These are phyloP conservation scores for Picochlorum sp. DNA, from an alignment of 139 green algal genomes.

Conservation along the genomic window DNA sequence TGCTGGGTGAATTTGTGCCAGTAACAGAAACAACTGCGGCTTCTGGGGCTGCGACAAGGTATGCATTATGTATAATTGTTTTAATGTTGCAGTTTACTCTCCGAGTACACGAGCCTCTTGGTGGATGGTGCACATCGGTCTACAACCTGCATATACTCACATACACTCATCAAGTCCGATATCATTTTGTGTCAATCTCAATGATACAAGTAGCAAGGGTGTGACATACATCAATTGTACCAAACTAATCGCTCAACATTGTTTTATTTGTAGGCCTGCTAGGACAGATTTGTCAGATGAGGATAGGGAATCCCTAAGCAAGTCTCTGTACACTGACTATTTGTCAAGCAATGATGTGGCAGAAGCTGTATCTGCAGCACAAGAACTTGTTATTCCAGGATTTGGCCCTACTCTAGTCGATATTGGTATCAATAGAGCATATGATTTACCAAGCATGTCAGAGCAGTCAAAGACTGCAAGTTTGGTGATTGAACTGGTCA, in stretches of 20 bases:
- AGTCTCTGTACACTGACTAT: conserved; percentile 42
- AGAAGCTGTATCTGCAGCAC: conserved; percentile 31
- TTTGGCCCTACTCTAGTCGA: conserved; percentile 37
- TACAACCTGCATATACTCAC: conserved; percentile 26
- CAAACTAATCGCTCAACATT: conserved; percentile 1
- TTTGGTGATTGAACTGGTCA: conserved; percentile 51
- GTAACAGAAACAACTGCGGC: conserved; percentile 6
- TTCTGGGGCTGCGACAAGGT: conserved; percentile 1
- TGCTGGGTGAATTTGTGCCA: conserved; percentile 40
- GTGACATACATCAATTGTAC: neutral
- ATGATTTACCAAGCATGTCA: conserved; percentile 53
- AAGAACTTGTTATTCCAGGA: conserved; percentile 32
- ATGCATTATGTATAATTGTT: conserved; percentile 3
- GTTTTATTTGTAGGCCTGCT: conserved; percentile 5
- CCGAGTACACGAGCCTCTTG: neutral
- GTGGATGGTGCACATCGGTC: conserved; percentile 13
- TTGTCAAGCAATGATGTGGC: conserved; percentile 22
- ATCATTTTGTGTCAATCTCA: neutral
- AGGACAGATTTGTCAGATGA: conserved; percentile 30
- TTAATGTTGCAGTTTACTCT: conserved; percentile 9
- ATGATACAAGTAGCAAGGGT: conserved; percentile 1
- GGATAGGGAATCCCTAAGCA: conserved; percentile 30
- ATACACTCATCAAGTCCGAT: conserved; percentile 1
- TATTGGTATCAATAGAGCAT: conserved; percentile 44
- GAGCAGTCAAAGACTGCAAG: conserved; percentile 46